Percentiles rank a stretch among this genome's conserved stretches.
phyloP scores from a whole-genome alignment of 1,139 yeast species.

The Geotrichum europaeum region DNA sequence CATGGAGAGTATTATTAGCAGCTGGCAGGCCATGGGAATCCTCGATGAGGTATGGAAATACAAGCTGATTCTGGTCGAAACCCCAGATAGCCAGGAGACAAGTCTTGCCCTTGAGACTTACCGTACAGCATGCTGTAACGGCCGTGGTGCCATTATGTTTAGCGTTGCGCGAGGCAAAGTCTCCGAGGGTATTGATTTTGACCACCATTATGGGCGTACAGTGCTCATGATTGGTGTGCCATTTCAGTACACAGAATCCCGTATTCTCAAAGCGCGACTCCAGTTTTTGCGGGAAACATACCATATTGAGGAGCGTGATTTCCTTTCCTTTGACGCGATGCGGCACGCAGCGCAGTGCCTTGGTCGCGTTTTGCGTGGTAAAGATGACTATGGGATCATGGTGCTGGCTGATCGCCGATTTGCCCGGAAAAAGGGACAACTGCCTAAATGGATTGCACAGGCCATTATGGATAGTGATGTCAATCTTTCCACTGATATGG shows the following conservation, averaged over 20 bases:
- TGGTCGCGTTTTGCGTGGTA: conserved; percentile 95
- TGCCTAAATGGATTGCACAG: conserved; percentile 97
- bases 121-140: conserved; percentile 93
- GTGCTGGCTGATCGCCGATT: conserved; percentile 93
- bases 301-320: conserved; percentile 89
- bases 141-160: conserved; percentile 91
- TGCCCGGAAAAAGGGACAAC: conserved; percentile 73
- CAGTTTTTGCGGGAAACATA: conserved; percentile 91
- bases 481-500: conserved; percentile 94
- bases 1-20: conserved; percentile 95
- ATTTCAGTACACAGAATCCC: conserved; percentile 94
- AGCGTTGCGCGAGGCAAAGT: conserved; percentile 99
- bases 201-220: conserved; percentile 95
- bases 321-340: conserved; percentile 97
- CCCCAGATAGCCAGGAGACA: conserved; percentile 99
- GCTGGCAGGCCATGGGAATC: conserved; percentile 99
- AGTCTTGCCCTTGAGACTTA: conserved; percentile 92
- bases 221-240: conserved; percentile 99
- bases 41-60: conserved; percentile 98
- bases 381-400: conserved; percentile 98
- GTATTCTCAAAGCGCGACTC: conserved; percentile 87
- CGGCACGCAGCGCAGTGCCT: conserved; percentile 98
- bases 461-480: conserved; percentile 87
- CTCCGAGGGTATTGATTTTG: conserved; percentile 98
- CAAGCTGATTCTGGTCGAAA: conserved; percentile 89